Evolutionary conservation across 306 rosid genomes (phyloP), one percentile per base, ranked within the genome.

Genomic region (Mimosa pudica): DNA sequence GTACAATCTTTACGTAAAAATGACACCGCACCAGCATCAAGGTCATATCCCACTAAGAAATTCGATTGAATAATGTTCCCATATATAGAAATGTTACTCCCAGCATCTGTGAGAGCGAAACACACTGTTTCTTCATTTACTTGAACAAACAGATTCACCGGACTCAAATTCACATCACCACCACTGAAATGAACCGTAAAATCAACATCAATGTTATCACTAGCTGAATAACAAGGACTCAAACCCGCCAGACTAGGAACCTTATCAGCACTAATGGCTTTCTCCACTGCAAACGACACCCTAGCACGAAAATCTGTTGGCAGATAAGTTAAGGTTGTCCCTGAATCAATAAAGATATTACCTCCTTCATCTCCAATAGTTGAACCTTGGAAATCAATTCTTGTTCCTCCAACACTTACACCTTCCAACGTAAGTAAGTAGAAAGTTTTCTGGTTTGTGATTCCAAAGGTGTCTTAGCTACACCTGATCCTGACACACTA

Each of bases 61-160:
- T 90, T 78, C 32, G 84, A 55, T 67, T 86, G 90, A 33, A 88
- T 92, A 57, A 90, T 41, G 83, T 90, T 90, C 35, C 94, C 92
- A 42, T 62, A 77, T 14, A 90, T 81, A 1, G 68, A n/a, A 62
- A 32, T 68, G 1, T 87, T 32, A 0, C 5, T 2, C 14, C 35
- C 30, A 0, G 77, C 0, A 0, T 87, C 6, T 3, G 67, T 0
- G 71, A 89, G 60, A 0, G 87, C 62, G 24, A 91, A 83, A 80
- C 96, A 89, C 2, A 83, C 32, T 33, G 85, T 7, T 63, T 80
- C 77, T 1, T 85, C 71, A 0, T 36, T 77, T 16, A 87, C 78
- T 80, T n/a, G 57, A 0, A 61, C 20, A 61, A 89, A 93, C 4
- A 82, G 82, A 71, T 87, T 91, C 32, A 61, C 0, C 0, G 87